These are phyloP conservation scores for Chytriomyces confervae DNA, from an alignment of 192 early-diverging fungal species.

Conservation along the genomic window DNA sequence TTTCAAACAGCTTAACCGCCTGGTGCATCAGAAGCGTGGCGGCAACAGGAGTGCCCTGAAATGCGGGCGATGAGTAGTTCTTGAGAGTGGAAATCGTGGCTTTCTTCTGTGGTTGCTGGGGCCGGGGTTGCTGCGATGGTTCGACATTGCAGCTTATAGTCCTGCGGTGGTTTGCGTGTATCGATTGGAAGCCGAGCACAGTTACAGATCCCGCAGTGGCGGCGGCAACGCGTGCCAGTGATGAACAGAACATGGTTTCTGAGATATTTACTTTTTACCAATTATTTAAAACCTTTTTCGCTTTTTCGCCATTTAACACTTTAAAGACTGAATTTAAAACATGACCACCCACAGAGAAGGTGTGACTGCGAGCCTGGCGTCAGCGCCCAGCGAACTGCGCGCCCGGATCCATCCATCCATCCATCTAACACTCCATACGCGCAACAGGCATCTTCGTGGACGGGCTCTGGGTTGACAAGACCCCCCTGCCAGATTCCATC, in stretches of 20 bases:
- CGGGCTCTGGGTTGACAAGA: constrained; percentile 82
- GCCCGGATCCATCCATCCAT: neutral
- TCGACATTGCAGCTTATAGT: neutral
- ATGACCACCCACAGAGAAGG: constrained; percentile 39
- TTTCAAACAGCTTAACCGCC: constrained; percentile 42
- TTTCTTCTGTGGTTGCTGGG: neutral
- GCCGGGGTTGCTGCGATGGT: neutral
- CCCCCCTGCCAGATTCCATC: constrained; percentile 72
- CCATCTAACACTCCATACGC: neutral
- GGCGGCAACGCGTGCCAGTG: neutral
- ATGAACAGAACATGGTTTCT: too few relatives aligned
- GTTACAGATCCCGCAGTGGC: neutral
- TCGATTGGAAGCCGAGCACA: neutral
- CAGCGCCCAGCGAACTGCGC: neutral
- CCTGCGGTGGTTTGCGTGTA: neutral
- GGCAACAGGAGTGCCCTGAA: constrained; percentile 57
- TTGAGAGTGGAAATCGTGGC: neutral
- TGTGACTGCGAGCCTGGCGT: neutral
- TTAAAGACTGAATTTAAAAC: neutral
- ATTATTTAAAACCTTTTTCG: neutral
- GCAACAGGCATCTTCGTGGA: constrained; percentile 56
- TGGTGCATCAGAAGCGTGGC: constrained; percentile 61
- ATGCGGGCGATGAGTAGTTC: constrained; percentile 48
- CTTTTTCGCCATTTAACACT: constrained; percentile 7
- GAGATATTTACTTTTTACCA: neutral